Base-by-base conservation (phyloP, 139 green algal genomes). In the Haematococcus sp. region DNA sequence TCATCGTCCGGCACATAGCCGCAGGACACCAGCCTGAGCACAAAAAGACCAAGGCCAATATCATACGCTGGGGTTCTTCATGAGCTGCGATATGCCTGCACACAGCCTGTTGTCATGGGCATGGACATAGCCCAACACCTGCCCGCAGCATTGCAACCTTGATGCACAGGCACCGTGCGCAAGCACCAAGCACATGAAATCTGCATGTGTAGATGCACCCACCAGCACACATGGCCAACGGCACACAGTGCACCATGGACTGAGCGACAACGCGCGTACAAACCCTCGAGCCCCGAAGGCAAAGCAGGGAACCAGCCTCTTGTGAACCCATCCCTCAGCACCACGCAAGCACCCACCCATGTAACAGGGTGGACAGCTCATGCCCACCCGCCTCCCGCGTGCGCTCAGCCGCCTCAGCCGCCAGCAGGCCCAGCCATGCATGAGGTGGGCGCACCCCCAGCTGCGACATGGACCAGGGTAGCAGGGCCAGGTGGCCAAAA, bases 331-430 rank as follows among this genome's bases (percentile, higher is more conserved):
- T 49, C 40, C 40, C 40, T 7, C 40, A 49, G 40, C 40, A 19
- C 7, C 7, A 7, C 7, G 40, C 40, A 7, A 7, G 11, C 58
- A 34, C 58, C n/a, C 58, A 65, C 58, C 58, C 58, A 34, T 40
- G 30, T n/a, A 65, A 11, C 25, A 65, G 58, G 23, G 58, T 65
- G 23, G 58, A 22, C n/a, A 65, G 58, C 58, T 65, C 58, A 28
- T 65, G 58, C n/a, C 30, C 25, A 16, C 30, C n/a, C n/a, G 30
- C 28, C 61, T 54, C 61, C 61, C 34, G 31, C 31, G 16, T 22
- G 3, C 61, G 61, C 61, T 69, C 61, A 25, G n/a, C 31, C 33
- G 17, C 32, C 33, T 69, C 61, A 4, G n/a, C 23, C 28, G 34
- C 61, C 61, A 69, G 11, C 61, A 52, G 33, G n/a, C n/a, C 61